These are phyloP conservation scores for Arthrobotrys musiformis DNA, from an alignment of 2,329 filamentous ascomycete genomes.

Conservation along the genomic window DNA sequence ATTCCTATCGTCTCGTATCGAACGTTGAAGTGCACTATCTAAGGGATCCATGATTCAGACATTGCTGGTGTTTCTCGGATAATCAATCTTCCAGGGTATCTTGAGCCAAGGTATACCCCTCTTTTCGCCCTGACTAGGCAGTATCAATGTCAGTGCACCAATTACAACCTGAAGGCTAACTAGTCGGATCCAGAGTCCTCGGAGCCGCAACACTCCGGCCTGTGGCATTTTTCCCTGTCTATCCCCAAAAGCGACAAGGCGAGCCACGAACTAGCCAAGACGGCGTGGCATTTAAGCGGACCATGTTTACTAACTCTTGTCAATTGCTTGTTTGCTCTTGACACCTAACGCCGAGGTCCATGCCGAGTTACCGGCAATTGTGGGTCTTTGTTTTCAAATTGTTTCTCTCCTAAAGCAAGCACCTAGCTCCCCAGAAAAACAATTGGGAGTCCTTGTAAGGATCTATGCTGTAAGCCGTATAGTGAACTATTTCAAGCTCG, in stretches of 20 bases:
- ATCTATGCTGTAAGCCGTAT: neutral
- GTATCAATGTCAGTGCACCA: neutral
- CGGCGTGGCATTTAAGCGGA: slow-evolving; percentile 51
- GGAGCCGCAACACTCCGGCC: slow-evolving; percentile 16
- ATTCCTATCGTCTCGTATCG: neutral
- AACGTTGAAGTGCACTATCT: neutral
- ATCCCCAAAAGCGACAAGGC: neutral
- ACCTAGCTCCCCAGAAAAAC: slow-evolving; percentile 23
- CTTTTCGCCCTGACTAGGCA: neutral
- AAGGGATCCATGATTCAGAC: no score
- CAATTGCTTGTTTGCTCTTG: slow-evolving; percentile 17
- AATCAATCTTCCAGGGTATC: slow-evolving; percentile 3
- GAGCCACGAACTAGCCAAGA: slow-evolving; percentile 25
- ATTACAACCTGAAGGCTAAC: neutral
- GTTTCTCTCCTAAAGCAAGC: neutral
- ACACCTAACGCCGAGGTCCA: neutral
- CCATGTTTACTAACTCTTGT: slow-evolving; percentile 22
- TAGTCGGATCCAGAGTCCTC: neutral
- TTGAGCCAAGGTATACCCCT: neutral
- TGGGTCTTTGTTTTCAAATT: slow-evolving; percentile 13
- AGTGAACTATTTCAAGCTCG: slow-evolving; percentile 18
- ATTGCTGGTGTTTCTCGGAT: neutral
- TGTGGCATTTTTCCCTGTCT: neutral
- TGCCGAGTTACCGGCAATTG: slow-evolving; percentile 33
- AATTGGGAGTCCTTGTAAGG: neutral